phyloP scores from a whole-genome alignment of 31 red algal genomes.

The Odonthalia washingtoniensis region DNA sequence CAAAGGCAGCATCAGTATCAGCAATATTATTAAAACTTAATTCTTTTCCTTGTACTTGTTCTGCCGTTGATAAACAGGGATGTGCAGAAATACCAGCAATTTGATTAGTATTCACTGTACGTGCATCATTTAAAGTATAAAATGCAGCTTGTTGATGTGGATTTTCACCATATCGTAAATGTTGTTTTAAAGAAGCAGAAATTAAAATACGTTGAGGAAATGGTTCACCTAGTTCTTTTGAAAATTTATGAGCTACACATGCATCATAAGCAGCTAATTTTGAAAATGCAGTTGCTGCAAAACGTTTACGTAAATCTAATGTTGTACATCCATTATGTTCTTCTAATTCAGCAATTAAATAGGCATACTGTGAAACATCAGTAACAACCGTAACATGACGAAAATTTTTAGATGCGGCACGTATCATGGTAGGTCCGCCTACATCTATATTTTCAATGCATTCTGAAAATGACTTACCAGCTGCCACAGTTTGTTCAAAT shows the following conservation, averaged over 20 bases:
- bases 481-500: slow-evolving; percentile 81
- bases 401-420: slow-evolving; percentile 95
- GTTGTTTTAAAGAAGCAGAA: slow-evolving; percentile 73
- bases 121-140: slow-evolving; percentile 50
- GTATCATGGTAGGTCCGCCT: slow-evolving; percentile 94
- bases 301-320: slow-evolving; percentile 53
- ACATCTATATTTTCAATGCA: slow-evolving; percentile 97
- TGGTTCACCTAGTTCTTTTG: slow-evolving; percentile 37
- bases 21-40: slow-evolving; percentile 98
- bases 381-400: slow-evolving; percentile 88
- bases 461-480: slow-evolving; percentile 61
- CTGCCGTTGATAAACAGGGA: slow-evolving; percentile 78
- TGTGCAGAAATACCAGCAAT: neutral
- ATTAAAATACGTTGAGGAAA: slow-evolving; percentile 72
- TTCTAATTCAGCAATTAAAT: slow-evolving; percentile 79
- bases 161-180: slow-evolving; percentile 97
- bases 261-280: slow-evolving; percentile 89
- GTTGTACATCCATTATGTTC: slow-evolving; percentile 70
- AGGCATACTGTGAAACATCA: slow-evolving; percentile 84
- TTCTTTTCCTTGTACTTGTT: slow-evolving; percentile 94
- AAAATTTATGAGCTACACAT: slow-evolving; percentile 78
- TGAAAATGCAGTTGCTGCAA: slow-evolving; percentile 76
- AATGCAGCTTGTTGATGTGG: slow-evolving; percentile 94
- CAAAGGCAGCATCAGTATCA: slow-evolving; percentile 96
- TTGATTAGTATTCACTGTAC: neutral